phyloP scores from a whole-genome alignment of 306 rosid species.

The Begonia fuchsioides region DNA sequence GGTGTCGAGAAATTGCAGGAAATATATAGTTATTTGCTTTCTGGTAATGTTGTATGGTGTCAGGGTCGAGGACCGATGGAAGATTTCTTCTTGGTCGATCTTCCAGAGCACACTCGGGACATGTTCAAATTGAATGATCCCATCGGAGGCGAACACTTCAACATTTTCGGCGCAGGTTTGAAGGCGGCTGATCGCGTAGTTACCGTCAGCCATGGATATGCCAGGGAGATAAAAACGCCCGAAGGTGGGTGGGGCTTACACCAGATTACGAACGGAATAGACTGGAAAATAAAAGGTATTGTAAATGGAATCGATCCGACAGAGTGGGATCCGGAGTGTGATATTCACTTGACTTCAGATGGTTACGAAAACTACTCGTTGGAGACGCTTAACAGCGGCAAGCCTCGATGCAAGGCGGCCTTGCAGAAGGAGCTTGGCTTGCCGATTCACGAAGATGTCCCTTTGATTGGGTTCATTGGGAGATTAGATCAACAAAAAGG shows the following conservation, averaged over 20 bases:
- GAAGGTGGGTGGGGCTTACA: slow-evolving; percentile 98
- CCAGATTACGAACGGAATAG: slow-evolving; percentile 54
- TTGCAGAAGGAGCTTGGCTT: slow-evolving; percentile 82
- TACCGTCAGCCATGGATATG: slow-evolving; percentile 90
- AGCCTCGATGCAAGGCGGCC: slow-evolving; percentile 73
- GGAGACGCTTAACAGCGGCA: slow-evolving; percentile 55
- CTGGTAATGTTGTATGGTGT: too few species aligned
- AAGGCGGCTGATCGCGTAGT: slow-evolving; percentile 76
- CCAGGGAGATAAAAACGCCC: slow-evolving; percentile 74
- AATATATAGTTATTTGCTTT: too few species aligned
- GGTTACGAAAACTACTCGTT: slow-evolving; percentile 78
- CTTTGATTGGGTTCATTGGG: slow-evolving; percentile 62
- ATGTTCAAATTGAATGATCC: slow-evolving; percentile 65
- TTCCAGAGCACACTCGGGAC: slow-evolving; percentile 64
- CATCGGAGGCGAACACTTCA: slow-evolving; percentile 87
- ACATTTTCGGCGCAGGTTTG: slow-evolving; percentile 90
- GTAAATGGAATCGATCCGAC: slow-evolving; percentile 79
- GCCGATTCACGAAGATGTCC: slow-evolving; percentile 63
- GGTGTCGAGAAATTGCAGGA: too few species aligned
- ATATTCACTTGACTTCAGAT: slow-evolving; percentile 55
- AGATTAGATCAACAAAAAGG: slow-evolving; percentile 88
- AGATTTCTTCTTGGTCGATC: slow-evolving; percentile 41
- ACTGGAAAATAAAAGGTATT: slow-evolving; percentile 84
- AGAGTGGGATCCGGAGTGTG: slow-evolving; percentile 74
- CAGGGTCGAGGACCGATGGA: slow-evolving; percentile 91